Conservation (phyloP, 2,329 filamentous ascomycete genomes). For the Pochonia chlamydosporia region DNA sequence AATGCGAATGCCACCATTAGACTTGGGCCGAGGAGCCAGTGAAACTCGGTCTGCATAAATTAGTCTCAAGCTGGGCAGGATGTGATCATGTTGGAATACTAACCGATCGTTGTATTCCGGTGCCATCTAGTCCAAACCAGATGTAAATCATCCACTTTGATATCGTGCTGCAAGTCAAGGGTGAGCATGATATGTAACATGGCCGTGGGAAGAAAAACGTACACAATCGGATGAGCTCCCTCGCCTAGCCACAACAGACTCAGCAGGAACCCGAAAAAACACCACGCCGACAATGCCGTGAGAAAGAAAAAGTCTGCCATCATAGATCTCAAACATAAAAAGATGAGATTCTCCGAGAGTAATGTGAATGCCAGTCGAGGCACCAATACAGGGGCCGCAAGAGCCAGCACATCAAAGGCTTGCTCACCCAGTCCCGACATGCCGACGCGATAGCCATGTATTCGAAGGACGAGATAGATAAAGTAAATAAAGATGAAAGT, state of each 20-base stretch:
- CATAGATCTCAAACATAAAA: slow-evolving; percentile 76
- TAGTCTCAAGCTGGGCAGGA: background rate
- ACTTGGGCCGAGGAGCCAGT: slow-evolving; percentile 70
- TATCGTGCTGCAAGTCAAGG: slow-evolving; percentile 47
- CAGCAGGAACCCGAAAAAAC: slow-evolving; percentile 75
- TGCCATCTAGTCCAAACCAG: slow-evolving; percentile 81
- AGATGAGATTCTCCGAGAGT: slow-evolving; percentile 78
- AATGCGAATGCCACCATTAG: slow-evolving; percentile 83
- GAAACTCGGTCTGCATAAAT: slow-evolving; percentile 55
- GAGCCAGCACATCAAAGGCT: slow-evolving; percentile 71
- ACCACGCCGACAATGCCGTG: slow-evolving; percentile 72
- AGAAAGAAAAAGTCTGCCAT: slow-evolving; percentile 79
- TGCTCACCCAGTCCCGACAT: slow-evolving; percentile 50
- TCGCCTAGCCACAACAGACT: slow-evolving; percentile 74
- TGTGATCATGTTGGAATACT: slow-evolving; percentile 15
- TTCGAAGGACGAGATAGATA: slow-evolving; percentile 60
- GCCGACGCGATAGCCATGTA: slow-evolving; percentile 54
- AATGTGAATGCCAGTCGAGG: slow-evolving; percentile 78
- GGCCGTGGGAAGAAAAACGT: too few relatives aligned
- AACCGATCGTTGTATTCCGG: slow-evolving; percentile 53
- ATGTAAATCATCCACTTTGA: slow-evolving; percentile 92
- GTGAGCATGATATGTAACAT: background rate
- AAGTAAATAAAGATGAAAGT: slow-evolving; percentile 69
- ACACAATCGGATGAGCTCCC: slow-evolving; percentile 53
- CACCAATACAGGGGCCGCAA: slow-evolving; percentile 71